Evolutionary conservation across 2,329 filamentous ascomycete species (phyloP).

Genomic region (Aureobasidium lini): DNA sequence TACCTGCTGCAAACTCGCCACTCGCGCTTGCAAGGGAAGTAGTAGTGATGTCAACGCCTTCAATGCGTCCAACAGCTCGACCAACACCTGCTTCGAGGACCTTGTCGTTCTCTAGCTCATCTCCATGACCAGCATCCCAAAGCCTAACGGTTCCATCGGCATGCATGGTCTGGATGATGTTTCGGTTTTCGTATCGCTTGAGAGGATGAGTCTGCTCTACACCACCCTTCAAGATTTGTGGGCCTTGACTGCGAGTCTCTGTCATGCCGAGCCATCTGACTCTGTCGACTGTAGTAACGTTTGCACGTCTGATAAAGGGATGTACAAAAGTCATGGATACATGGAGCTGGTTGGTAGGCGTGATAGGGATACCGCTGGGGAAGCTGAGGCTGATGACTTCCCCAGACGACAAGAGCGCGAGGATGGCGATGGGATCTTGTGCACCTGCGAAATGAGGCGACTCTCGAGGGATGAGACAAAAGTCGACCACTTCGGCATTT

Average conservation of each 20-base stretch:
- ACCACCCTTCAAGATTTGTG: slow-evolving; percentile 70
- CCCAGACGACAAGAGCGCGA: slow-evolving; percentile 74
- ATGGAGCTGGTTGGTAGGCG: slow-evolving; percentile 86
- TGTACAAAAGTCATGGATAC: slow-evolving; percentile 82
- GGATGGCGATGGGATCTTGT: slow-evolving; percentile 81
- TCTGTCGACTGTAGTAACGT: slow-evolving; percentile 67
- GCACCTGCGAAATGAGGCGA: slow-evolving; percentile 82
- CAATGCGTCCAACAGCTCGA: slow-evolving; percentile 69
- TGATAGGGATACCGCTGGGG: slow-evolving; percentile 83
- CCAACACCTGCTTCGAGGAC: slow-evolving; percentile 82
- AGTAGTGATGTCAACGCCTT: slow-evolving; percentile 67
- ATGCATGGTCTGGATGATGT: slow-evolving; percentile 78
- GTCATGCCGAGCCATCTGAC: slow-evolving; percentile 82
- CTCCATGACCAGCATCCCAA: slow-evolving; percentile 86
- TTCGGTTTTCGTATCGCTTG: slow-evolving; percentile 73
- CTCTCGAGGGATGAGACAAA: slow-evolving; percentile 71
- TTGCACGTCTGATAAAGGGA: slow-evolving; percentile 71
- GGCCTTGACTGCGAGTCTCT: slow-evolving; percentile 74
- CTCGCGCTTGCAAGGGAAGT: slow-evolving; percentile 74
- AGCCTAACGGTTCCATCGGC: slow-evolving; percentile 85
- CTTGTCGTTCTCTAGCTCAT: slow-evolving; percentile 82
- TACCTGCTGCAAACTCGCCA: slow-evolving; percentile 77
- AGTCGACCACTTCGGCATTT: slow-evolving; percentile 69
- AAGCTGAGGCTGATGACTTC: slow-evolving; percentile 88
- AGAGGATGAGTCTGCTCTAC: slow-evolving; percentile 61